A percentile compares a stretch with the other conserved stretches of the same genome.
These are phyloP conservation scores for Ceratocystis destructans DNA, from an alignment of 2,329 filamentous ascomycete species.

Conservation along the genomic window DNA sequence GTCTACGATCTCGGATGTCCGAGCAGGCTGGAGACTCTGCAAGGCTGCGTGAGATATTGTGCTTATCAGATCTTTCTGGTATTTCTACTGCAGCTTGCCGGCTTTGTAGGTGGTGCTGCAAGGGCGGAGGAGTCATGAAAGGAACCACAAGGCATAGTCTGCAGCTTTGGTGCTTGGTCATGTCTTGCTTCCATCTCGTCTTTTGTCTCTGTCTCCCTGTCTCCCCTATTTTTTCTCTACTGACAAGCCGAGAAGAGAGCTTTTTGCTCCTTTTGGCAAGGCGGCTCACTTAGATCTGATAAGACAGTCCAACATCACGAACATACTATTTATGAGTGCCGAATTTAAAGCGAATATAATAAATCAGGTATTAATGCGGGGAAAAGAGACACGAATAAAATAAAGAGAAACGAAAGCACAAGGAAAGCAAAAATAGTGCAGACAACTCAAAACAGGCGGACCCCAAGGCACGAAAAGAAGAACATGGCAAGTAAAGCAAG, in stretches of 20 bases:
- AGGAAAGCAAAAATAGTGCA: background rate
- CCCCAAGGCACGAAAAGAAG: conserved; percentile 6
- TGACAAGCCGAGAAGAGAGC: background rate
- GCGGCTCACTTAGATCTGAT: background rate
- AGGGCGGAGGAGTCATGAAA: background rate
- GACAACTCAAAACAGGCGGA: conserved; percentile 1
- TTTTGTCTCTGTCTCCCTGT: too few relatives aligned
- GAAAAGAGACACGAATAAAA: background rate
- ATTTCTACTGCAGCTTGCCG: background rate
- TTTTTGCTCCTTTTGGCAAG: background rate
- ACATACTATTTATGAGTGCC: background rate
- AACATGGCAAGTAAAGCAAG: background rate
- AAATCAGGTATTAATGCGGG: background rate
- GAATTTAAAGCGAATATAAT: background rate
- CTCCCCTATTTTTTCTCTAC: background rate
- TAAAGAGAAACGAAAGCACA: background rate
- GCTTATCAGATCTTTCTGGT: conserved; percentile 11
- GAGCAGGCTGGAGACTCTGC: background rate
- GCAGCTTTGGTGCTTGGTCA: background rate
- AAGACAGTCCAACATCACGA: background rate
- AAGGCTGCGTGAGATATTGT: background rate
- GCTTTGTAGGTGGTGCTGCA: background rate
- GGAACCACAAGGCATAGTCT: background rate
- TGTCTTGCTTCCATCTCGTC: background rate
- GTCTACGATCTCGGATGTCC: background rate